phyloP scores from a whole-genome alignment of 176 grass and related monocot species.

The Raddia distichophylla region DNA sequence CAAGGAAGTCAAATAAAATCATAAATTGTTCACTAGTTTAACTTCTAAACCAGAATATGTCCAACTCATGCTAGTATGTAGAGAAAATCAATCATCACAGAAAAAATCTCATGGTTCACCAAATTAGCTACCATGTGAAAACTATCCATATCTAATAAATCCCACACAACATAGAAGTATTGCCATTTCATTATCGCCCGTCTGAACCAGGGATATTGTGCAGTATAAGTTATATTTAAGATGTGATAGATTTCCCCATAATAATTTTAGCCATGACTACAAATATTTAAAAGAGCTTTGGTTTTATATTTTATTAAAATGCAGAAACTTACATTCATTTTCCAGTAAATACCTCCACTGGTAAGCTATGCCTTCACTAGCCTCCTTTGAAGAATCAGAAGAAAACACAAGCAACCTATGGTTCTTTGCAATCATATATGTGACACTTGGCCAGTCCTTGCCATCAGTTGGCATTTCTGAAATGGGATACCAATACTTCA shows the following conservation, averaged over 20 bases:
- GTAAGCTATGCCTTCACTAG: constrained; percentile 87
- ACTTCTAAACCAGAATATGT: not conserved
- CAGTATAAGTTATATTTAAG: not conserved
- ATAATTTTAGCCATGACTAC: not conserved
- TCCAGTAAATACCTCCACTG: constrained; percentile 94
- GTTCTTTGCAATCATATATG: constrained; percentile 85
- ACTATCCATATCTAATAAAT: constrained; percentile 18
- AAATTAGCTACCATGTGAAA: not conserved
- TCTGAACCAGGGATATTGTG: not conserved
- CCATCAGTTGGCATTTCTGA: constrained; percentile 83
- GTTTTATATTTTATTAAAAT: not conserved
- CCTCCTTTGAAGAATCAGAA: constrained; percentile 87
- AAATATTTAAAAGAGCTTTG: not conserved
- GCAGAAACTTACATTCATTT: constrained; percentile 74
- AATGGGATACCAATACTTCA: constrained; percentile 84
- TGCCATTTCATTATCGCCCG: not conserved
- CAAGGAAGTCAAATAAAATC: not conserved
- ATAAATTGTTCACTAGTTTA: not conserved
- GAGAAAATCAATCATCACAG: constrained; percentile 21
- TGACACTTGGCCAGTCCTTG: constrained; percentile 85
- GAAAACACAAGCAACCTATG: constrained; percentile 83
- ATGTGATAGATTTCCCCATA: not conserved
- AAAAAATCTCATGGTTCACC: not conserved
- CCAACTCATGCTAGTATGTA: not conserved
- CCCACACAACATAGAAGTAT: not conserved